phyloP scores from a whole-genome alignment of 2,329 filamentous ascomycete genomes.

The Tolypocladium sp. region DNA sequence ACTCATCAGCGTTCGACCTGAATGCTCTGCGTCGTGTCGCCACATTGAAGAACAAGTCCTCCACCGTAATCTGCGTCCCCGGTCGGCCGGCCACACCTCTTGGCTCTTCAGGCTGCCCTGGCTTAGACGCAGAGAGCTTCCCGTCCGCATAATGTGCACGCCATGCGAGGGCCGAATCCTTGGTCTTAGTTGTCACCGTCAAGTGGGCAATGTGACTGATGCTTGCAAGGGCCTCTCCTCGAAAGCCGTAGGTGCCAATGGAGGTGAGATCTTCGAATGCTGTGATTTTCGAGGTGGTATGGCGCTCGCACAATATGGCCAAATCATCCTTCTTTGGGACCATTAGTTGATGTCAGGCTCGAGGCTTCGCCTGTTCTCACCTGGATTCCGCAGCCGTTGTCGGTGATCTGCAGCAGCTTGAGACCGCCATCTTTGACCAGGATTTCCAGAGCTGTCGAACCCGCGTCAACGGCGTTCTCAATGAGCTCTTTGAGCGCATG shows the following conservation, averaged over 20 bases:
- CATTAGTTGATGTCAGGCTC: not conserved
- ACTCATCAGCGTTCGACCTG: constrained; percentile 85
- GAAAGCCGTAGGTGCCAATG: constrained; percentile 95
- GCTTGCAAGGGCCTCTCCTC: constrained; percentile 89
- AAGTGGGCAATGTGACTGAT: constrained; percentile 98
- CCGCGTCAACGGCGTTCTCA: constrained; percentile 96
- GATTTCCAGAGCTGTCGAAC: constrained; percentile 82
- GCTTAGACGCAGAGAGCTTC: constrained; percentile 72
- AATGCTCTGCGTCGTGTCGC: constrained; percentile 84
- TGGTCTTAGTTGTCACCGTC: constrained; percentile 87
- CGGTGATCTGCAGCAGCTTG: constrained; percentile 91
- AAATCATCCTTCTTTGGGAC: constrained; percentile 70
- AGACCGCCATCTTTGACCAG: constrained; percentile 90
- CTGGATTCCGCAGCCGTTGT: constrained; percentile 93
- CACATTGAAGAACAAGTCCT: constrained; percentile 96
- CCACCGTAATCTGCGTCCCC: constrained; percentile 92
- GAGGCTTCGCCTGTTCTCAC: constrained; percentile 35
- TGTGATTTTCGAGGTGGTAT: constrained; percentile 93
- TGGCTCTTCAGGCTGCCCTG: constrained; percentile 77
- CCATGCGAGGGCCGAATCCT: constrained; percentile 81
- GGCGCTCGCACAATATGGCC: constrained; percentile 85
- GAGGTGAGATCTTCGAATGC: constrained; percentile 84
- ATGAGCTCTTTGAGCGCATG: constrained; percentile 95
- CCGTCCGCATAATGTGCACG: constrained; percentile 81
- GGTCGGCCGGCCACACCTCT: constrained; percentile 79